Evolutionary conservation across 2,329 filamentous ascomycete genomes (phyloP).

Genomic region (Apiospora pterosperma): DNA sequence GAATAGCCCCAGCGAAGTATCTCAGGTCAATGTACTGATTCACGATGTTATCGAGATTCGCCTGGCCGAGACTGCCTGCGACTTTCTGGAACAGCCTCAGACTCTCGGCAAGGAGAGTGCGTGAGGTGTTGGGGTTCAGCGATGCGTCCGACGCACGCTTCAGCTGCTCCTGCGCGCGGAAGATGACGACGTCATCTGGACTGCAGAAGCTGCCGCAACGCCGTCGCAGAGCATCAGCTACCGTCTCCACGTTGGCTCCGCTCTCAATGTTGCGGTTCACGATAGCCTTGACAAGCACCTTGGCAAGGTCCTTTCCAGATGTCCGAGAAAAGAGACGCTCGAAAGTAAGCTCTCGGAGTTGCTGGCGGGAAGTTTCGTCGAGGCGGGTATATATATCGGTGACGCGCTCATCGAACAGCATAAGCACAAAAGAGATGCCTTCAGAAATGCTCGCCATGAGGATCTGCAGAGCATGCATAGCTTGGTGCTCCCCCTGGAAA

Average conservation of each 20-base stretch:
- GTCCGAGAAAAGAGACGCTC: conserved; percentile 80
- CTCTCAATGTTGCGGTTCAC: conserved; percentile 97
- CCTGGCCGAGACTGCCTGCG: conserved; percentile 73
- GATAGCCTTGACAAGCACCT: conserved; percentile 93
- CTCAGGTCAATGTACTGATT: conserved; percentile 75
- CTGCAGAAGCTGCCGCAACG: conserved; percentile 97
- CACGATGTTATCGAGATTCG: conserved; percentile 76
- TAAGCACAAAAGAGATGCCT: conserved; percentile 92
- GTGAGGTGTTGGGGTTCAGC: conserved; percentile 69
- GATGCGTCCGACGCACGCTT: conserved; percentile 82
- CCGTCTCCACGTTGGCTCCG: conserved; percentile 94
- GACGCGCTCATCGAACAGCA: conserved; percentile 90
- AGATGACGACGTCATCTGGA: conserved; percentile 93
- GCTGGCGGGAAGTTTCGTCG: conserved; percentile 64
- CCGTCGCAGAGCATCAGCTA: conserved; percentile 88
- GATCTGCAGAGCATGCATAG: conserved; percentile 79
- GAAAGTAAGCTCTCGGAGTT: conserved; percentile 76
- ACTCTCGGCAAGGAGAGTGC: conserved; percentile 83
- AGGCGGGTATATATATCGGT: conserved; percentile 81
- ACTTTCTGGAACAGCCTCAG: conserved; percentile 85
- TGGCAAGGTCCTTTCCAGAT: conserved; percentile 83
- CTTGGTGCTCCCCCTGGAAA: conserved; percentile 90
- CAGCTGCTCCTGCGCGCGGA: conserved; percentile 94
- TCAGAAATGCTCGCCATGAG: conserved; percentile 90
- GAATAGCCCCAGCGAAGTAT: conserved; percentile 92